These are phyloP conservation scores for Musa acuminata DNA, from an alignment of 176 grass and related monocot genomes.

Conservation along the genomic window DNA sequence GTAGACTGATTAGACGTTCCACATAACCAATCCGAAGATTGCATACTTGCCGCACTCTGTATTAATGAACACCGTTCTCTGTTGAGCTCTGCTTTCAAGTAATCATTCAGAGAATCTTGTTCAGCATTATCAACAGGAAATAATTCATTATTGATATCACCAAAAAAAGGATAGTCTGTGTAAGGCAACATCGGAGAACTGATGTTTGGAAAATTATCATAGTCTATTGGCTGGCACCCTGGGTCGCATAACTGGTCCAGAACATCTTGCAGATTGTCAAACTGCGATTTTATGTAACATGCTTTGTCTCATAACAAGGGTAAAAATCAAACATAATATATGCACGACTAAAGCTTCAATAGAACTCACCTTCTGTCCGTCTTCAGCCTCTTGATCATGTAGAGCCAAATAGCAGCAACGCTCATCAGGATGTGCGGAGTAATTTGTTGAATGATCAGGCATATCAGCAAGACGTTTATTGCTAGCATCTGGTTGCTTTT, in stretches of 20 bases:
- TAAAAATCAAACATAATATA: background rate
- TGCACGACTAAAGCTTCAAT: slow-evolving; percentile 4
- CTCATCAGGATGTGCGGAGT: background rate
- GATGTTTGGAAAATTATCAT: slow-evolving; percentile 25
- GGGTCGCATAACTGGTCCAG: slow-evolving; percentile 9
- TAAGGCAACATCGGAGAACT: slow-evolving; percentile 43
- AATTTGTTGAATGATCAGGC: slow-evolving; percentile 7
- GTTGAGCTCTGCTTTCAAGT: slow-evolving; percentile 23
- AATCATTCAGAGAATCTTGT: slow-evolving; percentile 17
- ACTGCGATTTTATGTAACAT: background rate
- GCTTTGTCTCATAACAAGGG: slow-evolving; percentile 12
- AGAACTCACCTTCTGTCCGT: background rate
- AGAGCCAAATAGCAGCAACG: background rate
- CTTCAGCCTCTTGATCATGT: slow-evolving; percentile 14
- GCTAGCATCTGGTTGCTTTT: background rate
- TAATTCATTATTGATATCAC: slow-evolving; percentile 14
- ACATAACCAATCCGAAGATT: background rate
- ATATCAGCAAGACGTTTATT: slow-evolving; percentile 5
- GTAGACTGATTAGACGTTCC: background rate
- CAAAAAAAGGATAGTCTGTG: slow-evolving; percentile 40
- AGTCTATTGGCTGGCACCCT: slow-evolving; percentile 20
- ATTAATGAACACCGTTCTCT: slow-evolving; percentile 4
- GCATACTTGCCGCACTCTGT: background rate
- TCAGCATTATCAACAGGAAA: slow-evolving; percentile 5
- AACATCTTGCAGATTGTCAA: slow-evolving; percentile 24